A percentile compares a stretch with the other conserved stretches of the same genome.
Evolutionary conservation across 2,329 filamentous ascomycete genomes (phyloP).

Genomic region (Trichoderma harzianum): DNA sequence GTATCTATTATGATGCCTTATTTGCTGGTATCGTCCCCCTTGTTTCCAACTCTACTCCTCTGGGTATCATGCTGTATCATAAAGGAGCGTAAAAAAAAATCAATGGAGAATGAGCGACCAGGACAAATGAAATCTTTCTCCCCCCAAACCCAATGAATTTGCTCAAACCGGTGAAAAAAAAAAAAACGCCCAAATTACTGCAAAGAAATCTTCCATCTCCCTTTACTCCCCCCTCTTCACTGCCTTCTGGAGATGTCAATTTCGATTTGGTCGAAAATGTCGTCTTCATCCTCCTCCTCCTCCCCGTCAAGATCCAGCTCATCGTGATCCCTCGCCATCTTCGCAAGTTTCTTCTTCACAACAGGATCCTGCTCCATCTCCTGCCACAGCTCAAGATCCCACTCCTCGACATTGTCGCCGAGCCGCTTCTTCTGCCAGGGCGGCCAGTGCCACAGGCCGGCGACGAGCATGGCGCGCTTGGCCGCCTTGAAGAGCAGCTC

Average conservation of each 20-base stretch:
- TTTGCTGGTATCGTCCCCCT: background rate
- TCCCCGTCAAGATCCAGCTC: slow-evolving; percentile 20
- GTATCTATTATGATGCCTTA: background rate
- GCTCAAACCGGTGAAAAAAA: background rate
- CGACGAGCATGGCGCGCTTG: slow-evolving; percentile 45
- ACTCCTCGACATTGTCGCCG: slow-evolving; percentile 44
- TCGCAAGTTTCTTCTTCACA: slow-evolving; percentile 41
- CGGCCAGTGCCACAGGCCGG: slow-evolving; percentile 47
- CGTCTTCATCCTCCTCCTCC: slow-evolving; percentile 21
- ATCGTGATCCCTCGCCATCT: slow-evolving; percentile 38
- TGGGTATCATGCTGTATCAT: slow-evolving; percentile 17
- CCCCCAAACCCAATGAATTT: background rate
- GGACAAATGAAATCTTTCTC: background rate
- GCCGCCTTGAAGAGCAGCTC: slow-evolving; percentile 59
- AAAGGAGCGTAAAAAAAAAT: slow-evolving; percentile 4
- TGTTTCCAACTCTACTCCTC: background rate
- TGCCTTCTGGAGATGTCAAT: slow-evolving; percentile 16
- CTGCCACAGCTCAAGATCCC: slow-evolving; percentile 56
- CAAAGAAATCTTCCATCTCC: background rate
- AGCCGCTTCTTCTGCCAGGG: slow-evolving; percentile 38
- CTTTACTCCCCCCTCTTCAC: background rate
- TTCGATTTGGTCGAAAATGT: slow-evolving; percentile 12
- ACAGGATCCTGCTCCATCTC: slow-evolving; percentile 53
- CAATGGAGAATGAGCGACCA: background rate
- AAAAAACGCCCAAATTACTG: background rate